Evolutionary conservation across 2,329 filamentous ascomycete species (phyloP), one percentile per base, ranked within the genome.

Genomic region (Arachnomyces sp.): DNA sequence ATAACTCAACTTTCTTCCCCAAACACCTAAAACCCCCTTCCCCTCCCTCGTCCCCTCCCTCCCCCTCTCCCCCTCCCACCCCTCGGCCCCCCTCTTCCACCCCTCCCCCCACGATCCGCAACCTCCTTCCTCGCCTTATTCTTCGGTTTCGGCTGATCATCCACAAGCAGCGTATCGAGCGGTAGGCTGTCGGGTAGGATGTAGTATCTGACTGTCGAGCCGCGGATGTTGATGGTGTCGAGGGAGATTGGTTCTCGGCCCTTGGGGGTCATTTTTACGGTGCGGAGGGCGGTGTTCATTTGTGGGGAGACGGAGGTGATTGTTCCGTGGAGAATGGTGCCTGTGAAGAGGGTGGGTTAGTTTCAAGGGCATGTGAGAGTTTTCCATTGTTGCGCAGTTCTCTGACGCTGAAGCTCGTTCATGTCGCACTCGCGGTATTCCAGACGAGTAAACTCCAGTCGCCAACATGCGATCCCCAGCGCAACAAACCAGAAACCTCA

Each of bases 91-190:
- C 67, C 60, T 34, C 69, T 60, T 33, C 72, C 66, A 34, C 68
- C 64, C 28, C 63, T 61, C 18, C 61, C 70, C 33, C 77, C 75
- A 35, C 81, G 71, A 38, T 68, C 66, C 31, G 59, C 75, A 25
- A 25, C 20, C 70, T 96, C 92, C 75, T 98, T 98, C 60, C 90
- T 79, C 17, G 92, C 90, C 80, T 98, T 98, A 72, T 98, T 98
- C 83, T 96, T 96, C 46, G 92, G 90, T 74, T 98, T 98, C 38
- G 90, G 88, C 56, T 87, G 81, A 67, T 98, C 92, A 63, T 98
- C 92, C 53, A 98, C 88, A 47, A 98, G 76, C 39, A 98, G 76
- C 31, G 90, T 95, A 66, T 98, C 92, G 49, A 98, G 77, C 30
- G 90, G 90, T 56, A 98, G 76, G 48, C 85, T 92, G 70, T 98